phyloP scores from a whole-genome alignment of 2,329 filamentous ascomycete species.

The Ophioceras dolichostomum region DNA sequence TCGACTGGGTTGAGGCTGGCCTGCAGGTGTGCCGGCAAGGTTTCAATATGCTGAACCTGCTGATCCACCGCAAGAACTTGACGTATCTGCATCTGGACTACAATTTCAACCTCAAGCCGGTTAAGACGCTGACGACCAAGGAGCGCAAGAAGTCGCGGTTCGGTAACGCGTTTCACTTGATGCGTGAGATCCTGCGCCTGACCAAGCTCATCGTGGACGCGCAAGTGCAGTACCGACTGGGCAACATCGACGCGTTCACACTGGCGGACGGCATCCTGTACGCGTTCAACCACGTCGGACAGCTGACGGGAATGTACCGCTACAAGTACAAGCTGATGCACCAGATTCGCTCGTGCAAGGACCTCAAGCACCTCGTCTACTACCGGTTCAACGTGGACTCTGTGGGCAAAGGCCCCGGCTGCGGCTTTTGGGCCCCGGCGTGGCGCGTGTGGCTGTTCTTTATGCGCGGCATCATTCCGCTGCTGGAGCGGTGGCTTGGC shows the following conservation, averaged over 20 bases:
- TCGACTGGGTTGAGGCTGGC: conserved; percentile 98
- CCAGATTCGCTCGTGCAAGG: conserved; percentile 97
- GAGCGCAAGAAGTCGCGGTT: conserved; percentile 99
- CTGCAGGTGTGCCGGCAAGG: conserved; percentile 95
- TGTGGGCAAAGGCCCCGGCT: conserved; percentile 93
- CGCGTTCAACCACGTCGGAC: conserved; percentile 97
- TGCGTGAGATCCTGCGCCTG: conserved; percentile 91
- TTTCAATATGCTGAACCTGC: conserved; percentile 96
- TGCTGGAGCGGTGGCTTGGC: conserved; percentile 93
- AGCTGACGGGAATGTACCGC: conserved; percentile 97
- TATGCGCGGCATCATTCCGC: conserved; percentile 94
- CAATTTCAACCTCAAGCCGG: conserved; percentile 98
- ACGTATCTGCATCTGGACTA: conserved; percentile 98
- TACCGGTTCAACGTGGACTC: conserved; percentile 96
- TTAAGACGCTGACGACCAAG: conserved; percentile 97
- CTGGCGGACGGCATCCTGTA: conserved; percentile 98
- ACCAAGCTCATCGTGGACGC: conserved; percentile 98
- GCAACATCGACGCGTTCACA: conserved; percentile 98
- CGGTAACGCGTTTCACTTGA: conserved; percentile 96
- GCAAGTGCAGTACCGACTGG: conserved; percentile 92
- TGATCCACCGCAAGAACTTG: conserved; percentile 96
- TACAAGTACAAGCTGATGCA: conserved; percentile 99
- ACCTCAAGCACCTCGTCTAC: conserved; percentile 97
- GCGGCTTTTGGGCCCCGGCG: conserved; percentile 97
- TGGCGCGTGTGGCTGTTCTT: conserved; percentile 99